A percentile compares a stretch with the other conserved stretches of the same genome.
phyloP scores from a whole-genome alignment of 1,284 basidiomycete genomes.

The Rhodotorula sp. region DNA sequence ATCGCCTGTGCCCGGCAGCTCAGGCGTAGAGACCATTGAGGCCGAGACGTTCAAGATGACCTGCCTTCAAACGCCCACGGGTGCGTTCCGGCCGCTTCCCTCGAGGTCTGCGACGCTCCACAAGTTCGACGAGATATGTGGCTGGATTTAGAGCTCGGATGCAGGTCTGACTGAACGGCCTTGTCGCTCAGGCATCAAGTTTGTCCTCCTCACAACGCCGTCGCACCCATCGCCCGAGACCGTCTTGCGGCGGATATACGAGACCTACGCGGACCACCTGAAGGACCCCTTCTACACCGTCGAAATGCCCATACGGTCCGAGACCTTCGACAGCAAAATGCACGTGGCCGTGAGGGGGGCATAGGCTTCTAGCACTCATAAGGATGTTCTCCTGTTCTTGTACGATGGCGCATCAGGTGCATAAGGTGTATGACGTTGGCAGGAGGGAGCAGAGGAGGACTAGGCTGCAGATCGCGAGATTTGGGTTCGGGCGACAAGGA shows the following conservation, averaged over 20 bases:
- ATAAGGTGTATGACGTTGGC: too few relatives aligned
- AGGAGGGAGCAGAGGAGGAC: constrained; percentile 28
- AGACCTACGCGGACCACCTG: constrained; percentile 62
- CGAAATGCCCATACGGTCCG: constrained; percentile 87
- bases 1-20: constrained; percentile 73
- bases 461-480: constrained; percentile 19
- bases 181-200: constrained; percentile 80
- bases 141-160: too few relatives aligned
- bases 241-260: constrained; percentile 46
- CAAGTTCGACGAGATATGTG: not conserved
- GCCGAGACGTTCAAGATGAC: constrained; percentile 90
- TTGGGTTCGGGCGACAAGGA: constrained; percentile 31
- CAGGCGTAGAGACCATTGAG: constrained; percentile 89
- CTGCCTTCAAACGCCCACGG: constrained; percentile 86
- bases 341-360: constrained; percentile 45
- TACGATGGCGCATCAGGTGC: too few relatives aligned
- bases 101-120: too few relatives aligned
- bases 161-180: not conserved
- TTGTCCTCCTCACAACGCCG: constrained; percentile 82
- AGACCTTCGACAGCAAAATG: constrained; percentile 75
- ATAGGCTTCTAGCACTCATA: too few relatives aligned
- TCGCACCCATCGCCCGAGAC: constrained; percentile 60
- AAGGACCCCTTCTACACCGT: constrained; percentile 99
- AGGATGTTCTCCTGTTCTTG: too few relatives aligned
- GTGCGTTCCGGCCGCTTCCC: constrained; percentile 55